phyloP scores from a whole-genome alignment of 305 asterid species.

The Fraxinus paxiana region DNA sequence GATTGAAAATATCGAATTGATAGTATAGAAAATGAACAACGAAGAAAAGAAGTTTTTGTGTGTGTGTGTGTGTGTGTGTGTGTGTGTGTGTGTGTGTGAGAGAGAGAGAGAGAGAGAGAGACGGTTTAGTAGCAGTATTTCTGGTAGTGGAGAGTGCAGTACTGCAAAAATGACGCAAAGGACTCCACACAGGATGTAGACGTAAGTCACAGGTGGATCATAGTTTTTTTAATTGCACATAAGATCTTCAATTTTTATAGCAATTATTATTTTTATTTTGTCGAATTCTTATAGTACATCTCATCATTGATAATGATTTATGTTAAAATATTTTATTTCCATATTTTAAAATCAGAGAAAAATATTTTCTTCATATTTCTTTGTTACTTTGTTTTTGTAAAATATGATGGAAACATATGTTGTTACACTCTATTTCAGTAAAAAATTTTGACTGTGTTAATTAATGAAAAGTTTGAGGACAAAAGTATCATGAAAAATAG shows the following conservation, averaged over 20 bases:
- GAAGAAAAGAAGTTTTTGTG: background rate
- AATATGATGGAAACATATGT: background rate
- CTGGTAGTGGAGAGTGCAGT: background rate
- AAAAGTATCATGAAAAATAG: no score
- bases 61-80: background rate
- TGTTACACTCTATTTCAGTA: background rate
- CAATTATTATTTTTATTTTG: background rate
- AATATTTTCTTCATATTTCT: no score
- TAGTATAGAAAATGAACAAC: background rate
- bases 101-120: background rate
- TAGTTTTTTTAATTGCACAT: background rate
- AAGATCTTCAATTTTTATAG: background rate
- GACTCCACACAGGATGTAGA: background rate
- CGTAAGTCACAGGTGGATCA: background rate
- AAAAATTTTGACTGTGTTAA: background rate
- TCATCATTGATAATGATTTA: background rate
- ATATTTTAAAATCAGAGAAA: background rate
- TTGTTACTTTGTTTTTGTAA: no score
- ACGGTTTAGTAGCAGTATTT: background rate
- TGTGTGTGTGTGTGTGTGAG: background rate
- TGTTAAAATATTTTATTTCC: background rate
- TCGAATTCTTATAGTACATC: background rate
- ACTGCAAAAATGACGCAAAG: constrained; percentile 4
- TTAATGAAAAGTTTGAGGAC: background rate
- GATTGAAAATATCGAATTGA: background rate